Base-by-base conservation (phyloP, 495 filamentous ascomycete genomes). In the Acidomyces sp. region DNA sequence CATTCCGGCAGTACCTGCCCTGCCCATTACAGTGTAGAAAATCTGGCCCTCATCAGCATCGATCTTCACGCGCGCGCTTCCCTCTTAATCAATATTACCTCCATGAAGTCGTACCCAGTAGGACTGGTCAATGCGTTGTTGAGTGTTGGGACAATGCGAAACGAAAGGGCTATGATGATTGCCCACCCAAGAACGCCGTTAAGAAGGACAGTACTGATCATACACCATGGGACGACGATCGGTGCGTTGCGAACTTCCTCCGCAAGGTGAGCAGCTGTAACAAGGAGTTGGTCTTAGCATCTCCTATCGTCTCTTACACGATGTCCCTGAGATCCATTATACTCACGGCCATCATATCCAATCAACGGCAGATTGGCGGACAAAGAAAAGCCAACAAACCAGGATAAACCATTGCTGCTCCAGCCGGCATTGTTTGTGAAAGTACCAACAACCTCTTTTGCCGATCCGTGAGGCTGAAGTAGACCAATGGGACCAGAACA, bases 181-280 rank as follows among this genome's bases (percentile, higher is more conserved):
- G 39, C 44, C 9, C 19, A 43, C 4, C 39, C 44, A 3, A 47
- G 39, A 11, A 24, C 29, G 15, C 44, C 44, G 24, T 47, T 47
- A 3, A 47, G 19, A 5, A 47, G 11, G 13, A 47, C 32, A 4
- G 44, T 43, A 25, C 28, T 27, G 44, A 47, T 20, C 44, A 47
- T 47, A 12, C 26, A 22, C 34, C 44, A 37, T 3, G 44, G 44
- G 3, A 47, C 44, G 12, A 27, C 23, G 4, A 19, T 45, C 12
- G n/a, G 23, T 10, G 44, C 44, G 25, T 47, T 43, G 6, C 30
- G 26, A 17, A 46, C 41, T 25, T 47, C 44, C 28, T 47, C 44
- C 3, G 44, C 44, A 15, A 37, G 48, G 37, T 57, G 51, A n/a
- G n/a, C n/a, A 13, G 42, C 53, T 1, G 55, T 30, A 52, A 50